Percentiles rank a stretch among this genome's conserved stretches.
These are phyloP conservation scores for Rasamsonia emersonii DNA, from an alignment of 2,329 filamentous ascomycete genomes.

Conservation along the genomic window DNA sequence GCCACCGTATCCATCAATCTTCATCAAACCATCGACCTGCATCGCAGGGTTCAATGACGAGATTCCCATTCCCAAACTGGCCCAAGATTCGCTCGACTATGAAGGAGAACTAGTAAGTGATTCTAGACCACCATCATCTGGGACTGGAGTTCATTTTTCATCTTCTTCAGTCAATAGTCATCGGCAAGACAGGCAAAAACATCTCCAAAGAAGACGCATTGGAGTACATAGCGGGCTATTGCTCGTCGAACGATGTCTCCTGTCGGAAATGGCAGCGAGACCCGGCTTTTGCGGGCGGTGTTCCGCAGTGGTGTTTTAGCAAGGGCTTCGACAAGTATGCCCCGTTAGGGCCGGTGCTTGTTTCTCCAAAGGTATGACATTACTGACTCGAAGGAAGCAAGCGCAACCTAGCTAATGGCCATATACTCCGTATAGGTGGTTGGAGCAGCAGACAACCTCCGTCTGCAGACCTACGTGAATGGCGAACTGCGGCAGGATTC, in stretches of 20 bases:
- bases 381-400: not conserved
- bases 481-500: constrained; percentile 31
- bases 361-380: constrained; percentile 19
- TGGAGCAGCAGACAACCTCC: constrained; percentile 26
- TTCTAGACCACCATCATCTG: not conserved
- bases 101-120: constrained; percentile 22
- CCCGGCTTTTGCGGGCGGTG: constrained; percentile 30
- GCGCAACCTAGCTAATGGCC: too few relatives aligned
- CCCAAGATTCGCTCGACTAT: constrained; percentile 33
- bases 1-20: constrained; percentile 30
- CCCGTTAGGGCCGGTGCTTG: constrained; percentile 36
- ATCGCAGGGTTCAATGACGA: constrained; percentile 15
- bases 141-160: not conserved
- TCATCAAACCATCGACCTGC: constrained; percentile 32
- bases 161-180: constrained; percentile 23
- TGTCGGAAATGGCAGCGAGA: constrained; percentile 34
- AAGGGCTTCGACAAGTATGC: constrained; percentile 41
- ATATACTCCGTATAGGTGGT: constrained; percentile 13
- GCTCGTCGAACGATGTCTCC: constrained; percentile 37
- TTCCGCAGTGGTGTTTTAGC: constrained; percentile 37
- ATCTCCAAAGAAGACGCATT: constrained; percentile 30
- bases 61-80: constrained; percentile 30
- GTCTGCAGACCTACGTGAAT: constrained; percentile 30
- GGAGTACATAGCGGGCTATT: constrained; percentile 37
- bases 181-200: constrained; percentile 33